These are phyloP conservation scores for Wallacemonas sp. DNA, from an alignment of 208 protist species.

Conservation along the genomic window DNA sequence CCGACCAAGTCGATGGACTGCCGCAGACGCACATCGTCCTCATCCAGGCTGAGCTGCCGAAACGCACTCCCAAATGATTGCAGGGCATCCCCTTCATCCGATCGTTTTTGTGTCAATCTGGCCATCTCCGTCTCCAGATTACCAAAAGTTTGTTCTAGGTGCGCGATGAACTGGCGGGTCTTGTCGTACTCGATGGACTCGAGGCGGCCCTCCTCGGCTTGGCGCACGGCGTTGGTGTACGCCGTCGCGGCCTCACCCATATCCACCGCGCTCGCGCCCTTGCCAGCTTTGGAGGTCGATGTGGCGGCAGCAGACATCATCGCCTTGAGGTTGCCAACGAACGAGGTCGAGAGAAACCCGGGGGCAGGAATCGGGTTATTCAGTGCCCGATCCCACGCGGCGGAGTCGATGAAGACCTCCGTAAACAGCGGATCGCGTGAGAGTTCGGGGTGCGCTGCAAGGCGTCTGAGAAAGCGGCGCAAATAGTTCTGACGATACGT, in stretches of 20 bases:
- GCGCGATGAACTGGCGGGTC: constrained; percentile 23
- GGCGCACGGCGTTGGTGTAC: not conserved
- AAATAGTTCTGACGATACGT: constrained; percentile 83
- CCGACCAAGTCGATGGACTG: constrained; percentile 54
- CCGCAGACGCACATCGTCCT: constrained; percentile 52
- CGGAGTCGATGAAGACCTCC: constrained; percentile 76
- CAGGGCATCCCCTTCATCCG: constrained; percentile 22
- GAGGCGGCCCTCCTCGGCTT: constrained; percentile 3
- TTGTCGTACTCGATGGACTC: constrained; percentile 9
- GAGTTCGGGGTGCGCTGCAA: constrained; percentile 75
- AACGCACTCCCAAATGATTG: constrained; percentile 57
- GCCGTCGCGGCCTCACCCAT: constrained; percentile 9
- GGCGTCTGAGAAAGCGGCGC: constrained; percentile 69
- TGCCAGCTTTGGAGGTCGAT: not conserved
- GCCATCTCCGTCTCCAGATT: constrained; percentile 53
- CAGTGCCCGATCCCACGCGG: constrained; percentile 64
- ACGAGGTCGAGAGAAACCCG: constrained; percentile 29
- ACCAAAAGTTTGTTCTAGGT: constrained; percentile 21
- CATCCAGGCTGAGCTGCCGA: constrained; percentile 40
- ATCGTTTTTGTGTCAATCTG: constrained; percentile 27
- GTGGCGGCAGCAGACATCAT: constrained; percentile 5
- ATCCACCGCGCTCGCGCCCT: not conserved
- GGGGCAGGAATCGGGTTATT: constrained; percentile 34
- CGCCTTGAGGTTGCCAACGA: constrained; percentile 20
- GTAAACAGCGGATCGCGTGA: constrained; percentile 44